Conservation (phyloP, 2,329 filamentous ascomycete genomes). For the Aschersonia sp. region DNA sequence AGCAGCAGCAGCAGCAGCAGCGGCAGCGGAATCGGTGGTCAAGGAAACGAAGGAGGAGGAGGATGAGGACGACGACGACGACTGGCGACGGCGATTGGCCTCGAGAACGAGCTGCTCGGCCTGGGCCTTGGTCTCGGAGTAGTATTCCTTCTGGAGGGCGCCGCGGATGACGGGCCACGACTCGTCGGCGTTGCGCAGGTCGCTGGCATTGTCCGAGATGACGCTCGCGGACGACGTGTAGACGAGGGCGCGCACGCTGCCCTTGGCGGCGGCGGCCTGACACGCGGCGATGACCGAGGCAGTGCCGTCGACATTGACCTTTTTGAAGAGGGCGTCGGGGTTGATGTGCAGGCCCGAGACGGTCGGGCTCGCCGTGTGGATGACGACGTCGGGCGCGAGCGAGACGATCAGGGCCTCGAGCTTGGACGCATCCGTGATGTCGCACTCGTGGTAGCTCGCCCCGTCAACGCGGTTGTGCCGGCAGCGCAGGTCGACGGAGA, state of each 20-base stretch:
- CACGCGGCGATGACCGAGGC: conserved; percentile 62
- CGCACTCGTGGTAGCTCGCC: conserved; percentile 55
- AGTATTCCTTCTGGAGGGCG: conserved; percentile 60
- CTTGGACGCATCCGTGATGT: conserved; percentile 54
- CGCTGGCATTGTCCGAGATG: conserved; percentile 63
- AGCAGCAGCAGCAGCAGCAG: no score
- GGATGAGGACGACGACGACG: conserved; percentile 23
- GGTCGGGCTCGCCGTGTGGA: conserved; percentile 74
- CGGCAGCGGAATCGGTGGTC: no score
- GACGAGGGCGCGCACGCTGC: conserved; percentile 66
- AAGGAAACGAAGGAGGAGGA: background rate
- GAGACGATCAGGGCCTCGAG: conserved; percentile 49
- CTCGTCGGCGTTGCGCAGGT: conserved; percentile 78
- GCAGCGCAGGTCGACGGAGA: conserved; percentile 60
- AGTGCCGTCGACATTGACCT: conserved; percentile 83
- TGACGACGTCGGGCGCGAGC: conserved; percentile 64
- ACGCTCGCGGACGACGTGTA: conserved; percentile 87
- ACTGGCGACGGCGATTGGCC: conserved; percentile 41
- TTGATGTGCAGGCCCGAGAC: conserved; percentile 33
- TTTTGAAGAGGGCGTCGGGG: conserved; percentile 50
- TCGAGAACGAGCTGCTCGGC: conserved; percentile 71
- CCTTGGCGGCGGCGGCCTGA: conserved; percentile 24
- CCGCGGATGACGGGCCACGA: conserved; percentile 62
- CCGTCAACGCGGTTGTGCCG: conserved; percentile 48
- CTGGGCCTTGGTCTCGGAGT: conserved; percentile 67